Evolutionary conservation across 352 stramenopile genomes (phyloP), one percentile per base, ranked within the genome.

Genomic region (Elongisporangium senticosum): DNA sequence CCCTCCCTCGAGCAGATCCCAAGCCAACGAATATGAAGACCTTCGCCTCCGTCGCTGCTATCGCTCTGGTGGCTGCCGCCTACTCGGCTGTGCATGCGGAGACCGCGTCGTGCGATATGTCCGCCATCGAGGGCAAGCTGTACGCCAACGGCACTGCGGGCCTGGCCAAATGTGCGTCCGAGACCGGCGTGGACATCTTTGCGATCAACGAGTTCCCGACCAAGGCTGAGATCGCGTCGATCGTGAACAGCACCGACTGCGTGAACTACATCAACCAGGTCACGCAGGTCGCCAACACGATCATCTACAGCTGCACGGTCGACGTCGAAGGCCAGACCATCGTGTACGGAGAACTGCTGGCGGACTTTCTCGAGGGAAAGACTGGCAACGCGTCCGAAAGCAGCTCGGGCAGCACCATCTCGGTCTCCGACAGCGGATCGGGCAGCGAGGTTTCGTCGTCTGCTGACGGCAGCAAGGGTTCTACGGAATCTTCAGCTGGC

Each of bases 191-290:
- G n/a, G 71, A 89, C 55, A 77, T 89, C 24, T 89, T 73, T 55
- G 24, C 54, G 8, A 24, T 80, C 26, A 54, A 11, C 7, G 39
- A 39, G 8, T 78, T 86, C 53, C 77, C 79, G 7, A 87, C 72
- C 8, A 62, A 70, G 40, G 58, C 65, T 7, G 69, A 87, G 63
- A 74, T 72, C 10, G 48, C 79, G 51, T 68, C 58, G 37, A 61
- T 89, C 37, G 69, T 71, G 26, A 68, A 72, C 59, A 75, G 71
- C 28, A 71, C 69, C 47, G 75, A 72, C 55, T 89, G 79, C 65
- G 78, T 83, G 22, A 77, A 85, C 47, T 87, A 78, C 59, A 40
- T 87, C 60, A 89, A 89, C 68, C 79, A 89, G 63, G 68, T 89
- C 51, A 86, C 77, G 64, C 55, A 83, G 55, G 37, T 71, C 50